Evolutionary conservation across 768 basidiomycete species (phyloP), one percentile per base, ranked within the genome.

Genomic region (Dendrothele bispora): DNA sequence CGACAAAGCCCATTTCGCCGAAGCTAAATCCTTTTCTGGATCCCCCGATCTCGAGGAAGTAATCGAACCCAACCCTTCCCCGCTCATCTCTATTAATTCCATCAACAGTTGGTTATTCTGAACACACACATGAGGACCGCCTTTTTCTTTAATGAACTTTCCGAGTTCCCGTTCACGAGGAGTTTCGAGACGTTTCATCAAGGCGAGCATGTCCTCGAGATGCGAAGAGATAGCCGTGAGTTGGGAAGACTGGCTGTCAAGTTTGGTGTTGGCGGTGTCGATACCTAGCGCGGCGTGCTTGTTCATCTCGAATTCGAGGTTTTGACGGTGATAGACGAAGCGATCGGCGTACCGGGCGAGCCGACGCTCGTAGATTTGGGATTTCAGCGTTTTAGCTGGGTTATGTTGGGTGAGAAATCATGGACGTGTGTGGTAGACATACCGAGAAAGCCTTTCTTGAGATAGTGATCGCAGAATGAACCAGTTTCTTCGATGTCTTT

Each of bases 401-500:
- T 17, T 27, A 25, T 14, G 47, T 11, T 25, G 26, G 8, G 30
- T 17, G 17, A 28, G 4, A 4, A 43, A n/a, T 14, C 12, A 22
- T 39, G 29, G 26, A 39, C n/a, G 24, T 20, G 15, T 30, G 7
- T 12, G 11, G 10, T 27, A 5, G 11, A 50, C 59, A 39, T 8
- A 61, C 59, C 63, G 3, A 65, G 47, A 12, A 65, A 40, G 7
- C 59, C 54, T 24, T 63, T 64, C 44, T 67, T 68, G 20, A 56
- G 51, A 46, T 69, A 71, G 1, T 65, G 57, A 43, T 72, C 69
- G 50, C 70, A 70, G 11, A 53, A 52, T 43, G 65, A 64, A 1
- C 58, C 63, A 39, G 68, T 69, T 10, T 60, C 52, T 39, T 62
- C 61, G 50, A 71, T 71, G 46, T 69, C 64, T 6, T 61, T 40